phyloP scores from a whole-genome alignment of 2,329 filamentous ascomycete species.

The Plectosphaerella plurivora region DNA sequence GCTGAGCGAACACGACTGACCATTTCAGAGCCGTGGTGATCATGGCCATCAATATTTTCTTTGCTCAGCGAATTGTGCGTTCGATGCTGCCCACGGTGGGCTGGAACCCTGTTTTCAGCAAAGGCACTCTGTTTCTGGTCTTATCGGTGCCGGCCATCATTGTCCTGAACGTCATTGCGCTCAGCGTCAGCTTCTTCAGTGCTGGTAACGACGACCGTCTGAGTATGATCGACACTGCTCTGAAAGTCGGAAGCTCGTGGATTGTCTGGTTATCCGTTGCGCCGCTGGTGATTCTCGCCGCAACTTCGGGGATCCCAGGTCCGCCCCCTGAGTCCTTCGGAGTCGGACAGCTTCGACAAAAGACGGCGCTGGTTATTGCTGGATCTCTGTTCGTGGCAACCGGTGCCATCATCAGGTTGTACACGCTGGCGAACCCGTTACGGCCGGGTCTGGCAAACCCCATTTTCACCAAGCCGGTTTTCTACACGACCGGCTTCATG shows the following conservation, averaged over 20 bases:
- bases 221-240: constrained; percentile 6
- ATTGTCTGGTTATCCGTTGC: constrained; percentile 15
- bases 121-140: constrained; percentile 15
- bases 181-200: constrained; percentile 19
- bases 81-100: constrained; percentile 29
- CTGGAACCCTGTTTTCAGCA: constrained; percentile 24
- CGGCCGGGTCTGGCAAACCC: constrained; percentile 15
- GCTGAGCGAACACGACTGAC: constrained; percentile 14
- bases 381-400: constrained; percentile 11
- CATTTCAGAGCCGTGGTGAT: constrained; percentile 22
- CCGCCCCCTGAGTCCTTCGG: constrained; percentile 26
- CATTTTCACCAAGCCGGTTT: constrained; percentile 25
- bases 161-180: constrained; percentile 24
- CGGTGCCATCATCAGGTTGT: constrained; percentile 17
- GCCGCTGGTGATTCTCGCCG: constrained; percentile 16
- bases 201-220: constrained; percentile 11
- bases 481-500: constrained; percentile 29
- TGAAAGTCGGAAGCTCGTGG: constrained; percentile 15
- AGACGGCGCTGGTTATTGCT: constrained; percentile 20
- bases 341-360: constrained; percentile 20
- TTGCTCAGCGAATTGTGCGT: constrained; percentile 32
- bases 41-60: constrained; percentile 32
- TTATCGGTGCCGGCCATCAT: constrained; percentile 22
- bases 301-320: constrained; percentile 18
- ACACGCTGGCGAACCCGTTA: constrained; percentile 18